A percentile compares a stretch with the other conserved stretches of the same genome.
Conservation (phyloP, 23 red algal species). For the Gracilariopsis chorda region DNA sequence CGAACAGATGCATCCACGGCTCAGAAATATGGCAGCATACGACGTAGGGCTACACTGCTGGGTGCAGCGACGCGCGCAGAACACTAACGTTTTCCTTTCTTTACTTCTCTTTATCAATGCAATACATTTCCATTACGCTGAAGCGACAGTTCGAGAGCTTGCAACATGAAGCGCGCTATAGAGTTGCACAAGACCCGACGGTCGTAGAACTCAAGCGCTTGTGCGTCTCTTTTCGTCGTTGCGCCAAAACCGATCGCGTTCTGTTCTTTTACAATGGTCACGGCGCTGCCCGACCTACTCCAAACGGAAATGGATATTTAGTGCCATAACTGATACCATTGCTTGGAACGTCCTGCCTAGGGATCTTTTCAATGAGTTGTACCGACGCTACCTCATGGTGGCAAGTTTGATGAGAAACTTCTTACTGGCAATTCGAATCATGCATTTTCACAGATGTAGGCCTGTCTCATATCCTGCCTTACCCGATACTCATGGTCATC, state of each 20-base stretch:
- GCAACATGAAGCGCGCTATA: constrained; percentile 62
- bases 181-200: constrained; percentile 73
- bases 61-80: too few relatives aligned
- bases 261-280: constrained; percentile 99
- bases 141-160: constrained; percentile 66
- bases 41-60: too few relatives aligned
- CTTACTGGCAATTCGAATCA: constrained; percentile 86
- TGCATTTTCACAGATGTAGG: constrained; percentile 78
- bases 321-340: constrained; percentile 96
- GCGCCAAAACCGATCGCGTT: constrained; percentile 85
- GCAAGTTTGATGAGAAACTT: constrained; percentile 95
- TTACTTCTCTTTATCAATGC: too few relatives aligned
- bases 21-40: too few relatives aligned
- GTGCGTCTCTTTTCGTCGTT: constrained; percentile 71
- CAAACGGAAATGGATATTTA: constrained; percentile 91
- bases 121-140: constrained; percentile 3
- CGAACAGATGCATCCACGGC: too few relatives aligned
- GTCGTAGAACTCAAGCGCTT: constrained; percentile 74
- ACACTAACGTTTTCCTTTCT: too few relatives aligned
- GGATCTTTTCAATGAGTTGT: constrained; percentile 81
- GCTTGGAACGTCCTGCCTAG: constrained; percentile 96
- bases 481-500: constrained; percentile 77
- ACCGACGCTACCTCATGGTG: constrained; percentile 89
- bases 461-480: constrained; percentile 76
- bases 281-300: constrained; percentile 90